Evolutionary conservation across 169 alveolate species (phyloP), one percentile per base, ranked within the genome.

Genomic region (Eimeria tenella): DNA sequence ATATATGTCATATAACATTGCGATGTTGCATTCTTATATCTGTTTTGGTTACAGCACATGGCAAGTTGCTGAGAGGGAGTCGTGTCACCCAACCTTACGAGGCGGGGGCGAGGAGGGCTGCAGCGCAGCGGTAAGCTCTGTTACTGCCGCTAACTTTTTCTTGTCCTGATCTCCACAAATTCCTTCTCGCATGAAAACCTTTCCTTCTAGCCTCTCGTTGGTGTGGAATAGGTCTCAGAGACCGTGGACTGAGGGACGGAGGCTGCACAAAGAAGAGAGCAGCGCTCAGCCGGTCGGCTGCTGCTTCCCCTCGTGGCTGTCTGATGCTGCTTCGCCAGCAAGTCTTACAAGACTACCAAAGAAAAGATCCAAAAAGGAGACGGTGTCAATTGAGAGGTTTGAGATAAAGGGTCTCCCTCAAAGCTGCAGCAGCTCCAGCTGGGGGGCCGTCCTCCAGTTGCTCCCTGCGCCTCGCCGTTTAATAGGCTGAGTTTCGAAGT

Each of bases 401-500:
- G 68, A 58, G 68, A 58, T 3, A 58, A 58, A 17, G 68, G 68
- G 68, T 58, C 68, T 58, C 21, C 19, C 21, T 58, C 68, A 58
- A 10, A 58, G 68, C 68, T 17, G 11, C 19, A 58, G 68, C 68
- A 58, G 68, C 68, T 13, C 21, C 68, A 13, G 68, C 68, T 17
- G 19, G 42, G 42, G 60, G 89, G 89, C 89, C 89, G 89, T 81
- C 89, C 73, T 81, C 89, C 86, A 63, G 89, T 58, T 81, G 55
- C 74, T 81, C 74, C 89, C 52, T 68, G 73, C 89, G 70, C 74
- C 89, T 81, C 89, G 89, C 87, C 87, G 63, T 65, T 65, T 77
- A 50, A 77, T 71, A 58, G 89, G 73, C 89, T 56, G 89, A 49
- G 56, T 56, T 81, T 50, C 55, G 55, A 71, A 81, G 89, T 81